A percentile compares a stretch with the other conserved stretches of the same genome.
Evolutionary conservation across 306 rosid genomes (phyloP).

Genomic region (Vigna reflexopilosa): DNA sequence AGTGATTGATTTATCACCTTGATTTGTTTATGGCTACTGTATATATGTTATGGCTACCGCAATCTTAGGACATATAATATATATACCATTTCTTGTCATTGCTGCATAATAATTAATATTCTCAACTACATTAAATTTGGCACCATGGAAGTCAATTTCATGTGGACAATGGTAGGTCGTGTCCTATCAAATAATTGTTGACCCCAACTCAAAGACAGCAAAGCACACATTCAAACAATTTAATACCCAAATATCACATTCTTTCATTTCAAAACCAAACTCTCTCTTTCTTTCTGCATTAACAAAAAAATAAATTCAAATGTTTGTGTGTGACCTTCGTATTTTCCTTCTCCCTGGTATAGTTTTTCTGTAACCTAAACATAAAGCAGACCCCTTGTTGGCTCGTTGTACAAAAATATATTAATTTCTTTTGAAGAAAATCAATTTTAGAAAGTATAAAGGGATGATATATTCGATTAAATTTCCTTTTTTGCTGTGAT

Average conservation of each 20-base stretch:
- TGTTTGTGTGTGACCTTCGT: background rate
- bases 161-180: conserved; percentile 39
- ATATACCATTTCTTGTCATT: conserved; percentile 29
- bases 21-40: background rate
- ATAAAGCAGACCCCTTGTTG: background rate
- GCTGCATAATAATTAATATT: conserved; percentile 39
- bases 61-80: conserved; percentile 32
- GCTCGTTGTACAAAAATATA: background rate
- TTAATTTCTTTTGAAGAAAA: too few relatives aligned
- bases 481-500: background rate
- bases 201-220: conserved; percentile 40
- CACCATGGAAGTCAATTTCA: conserved; percentile 45
- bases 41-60: conserved; percentile 11
- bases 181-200: conserved; percentile 37
- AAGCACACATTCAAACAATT: conserved; percentile 28
- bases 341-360: background rate
- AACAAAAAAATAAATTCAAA: too few relatives aligned
- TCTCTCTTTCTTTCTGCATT: background rate
- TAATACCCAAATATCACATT: conserved; percentile 23
- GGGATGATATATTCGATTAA: background rate
- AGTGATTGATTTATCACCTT: background rate
- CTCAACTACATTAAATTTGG: conserved; percentile 36
- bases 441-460: too few relatives aligned
- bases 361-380: background rate
- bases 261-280: background rate